These are phyloP conservation scores for Fusarium temperatum DNA, from an alignment of 2,329 filamentous ascomycete genomes.

Conservation along the genomic window DNA sequence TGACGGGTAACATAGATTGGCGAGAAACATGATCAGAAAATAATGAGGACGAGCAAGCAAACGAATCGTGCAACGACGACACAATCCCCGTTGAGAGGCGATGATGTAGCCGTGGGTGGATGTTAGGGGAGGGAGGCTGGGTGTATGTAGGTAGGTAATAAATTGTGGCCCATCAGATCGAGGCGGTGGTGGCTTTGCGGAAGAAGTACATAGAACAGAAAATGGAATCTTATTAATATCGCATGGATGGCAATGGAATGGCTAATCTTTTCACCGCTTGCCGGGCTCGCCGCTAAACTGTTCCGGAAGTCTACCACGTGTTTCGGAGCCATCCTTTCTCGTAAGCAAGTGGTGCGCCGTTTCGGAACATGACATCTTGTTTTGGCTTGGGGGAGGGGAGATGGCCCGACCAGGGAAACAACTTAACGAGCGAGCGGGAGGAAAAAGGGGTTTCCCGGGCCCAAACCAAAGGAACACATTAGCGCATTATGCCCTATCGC, in stretches of 20 bases:
- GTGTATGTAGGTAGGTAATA: neutral
- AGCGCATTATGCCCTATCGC: constrained; percentile 30
- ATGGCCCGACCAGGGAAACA: constrained; percentile 22
- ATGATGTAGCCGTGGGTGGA: constrained; percentile 8
- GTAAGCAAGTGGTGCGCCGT: constrained; percentile 22
- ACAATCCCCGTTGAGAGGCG: neutral
- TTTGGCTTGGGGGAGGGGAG: constrained; percentile 12
- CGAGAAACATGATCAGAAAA: constrained; percentile 1
- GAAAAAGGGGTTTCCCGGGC: constrained; percentile 34
- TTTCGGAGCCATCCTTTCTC: constrained; percentile 32
- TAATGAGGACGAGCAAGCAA: neutral
- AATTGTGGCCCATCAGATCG: constrained; percentile 23
- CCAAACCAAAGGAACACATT: constrained; percentile 23
- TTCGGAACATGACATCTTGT: constrained; percentile 29
- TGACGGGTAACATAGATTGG: neutral
- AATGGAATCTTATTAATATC: neutral
- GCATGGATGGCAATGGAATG: constrained; percentile 16
- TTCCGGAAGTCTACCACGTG: constrained; percentile 44
- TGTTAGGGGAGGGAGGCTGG: neutral
- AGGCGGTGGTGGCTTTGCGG: constrained; percentile 28
- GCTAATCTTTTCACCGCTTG: constrained; percentile 40
- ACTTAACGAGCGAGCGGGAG: constrained; percentile 27
- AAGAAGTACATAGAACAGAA: neutral
- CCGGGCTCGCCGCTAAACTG: constrained; percentile 39
- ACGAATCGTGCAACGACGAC: constrained; percentile 4